Base-by-base conservation (phyloP, 179 eudicot species). In the Sideroxylon spinosum region DNA sequence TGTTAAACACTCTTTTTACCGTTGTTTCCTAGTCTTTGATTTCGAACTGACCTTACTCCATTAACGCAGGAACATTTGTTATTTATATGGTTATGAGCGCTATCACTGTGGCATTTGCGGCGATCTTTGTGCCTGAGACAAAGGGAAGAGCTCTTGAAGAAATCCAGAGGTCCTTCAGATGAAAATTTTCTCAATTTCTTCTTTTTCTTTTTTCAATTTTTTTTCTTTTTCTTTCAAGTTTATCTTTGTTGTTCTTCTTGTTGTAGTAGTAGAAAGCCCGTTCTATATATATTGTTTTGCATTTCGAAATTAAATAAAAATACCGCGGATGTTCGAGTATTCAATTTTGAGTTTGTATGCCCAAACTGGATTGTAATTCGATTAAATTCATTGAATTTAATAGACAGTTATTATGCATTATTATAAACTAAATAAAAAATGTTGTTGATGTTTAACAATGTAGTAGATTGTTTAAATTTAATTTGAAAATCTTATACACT, bases 81-180 rank as follows among this genome's bases (percentile, higher is more conserved):
- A 66, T 95, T 29, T 95, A 95, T 81, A 82, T 83, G 85, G 20
- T 83, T 23, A 84, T 90, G 77, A 84, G 87, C 74, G 90, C 85
- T 37, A 75, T 88, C 59, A 85, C 95, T 1, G 81, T 92, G 81
- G 92, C 76, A 23, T 93, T 93, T 77, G 86, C 80, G 76, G 16
- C 78, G 17, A 78, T 86, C 65, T 92, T 85, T 90, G 98, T 95
- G 12, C 98, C 98, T 0, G 98, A 95, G 85, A 95, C 98, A 5
- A 95, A 95, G 82, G 97, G 97, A 32, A 89, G 89, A 78, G 87
- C 98, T 19, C 79, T 95, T 74, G 98, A 95, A 88, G 98, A 95
- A 83, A 95, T 95, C 50, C 98, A 95, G 78, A 53, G 76, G 77
- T 94, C 96, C 9, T 76, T 76, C 26, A 76, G 79, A 65, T 76